A percentile compares a stretch with the other conserved stretches of the same genome.
These are phyloP conservation scores for Quercus ilex DNA, from an alignment of 306 rosid genomes.

Conservation along the genomic window DNA sequence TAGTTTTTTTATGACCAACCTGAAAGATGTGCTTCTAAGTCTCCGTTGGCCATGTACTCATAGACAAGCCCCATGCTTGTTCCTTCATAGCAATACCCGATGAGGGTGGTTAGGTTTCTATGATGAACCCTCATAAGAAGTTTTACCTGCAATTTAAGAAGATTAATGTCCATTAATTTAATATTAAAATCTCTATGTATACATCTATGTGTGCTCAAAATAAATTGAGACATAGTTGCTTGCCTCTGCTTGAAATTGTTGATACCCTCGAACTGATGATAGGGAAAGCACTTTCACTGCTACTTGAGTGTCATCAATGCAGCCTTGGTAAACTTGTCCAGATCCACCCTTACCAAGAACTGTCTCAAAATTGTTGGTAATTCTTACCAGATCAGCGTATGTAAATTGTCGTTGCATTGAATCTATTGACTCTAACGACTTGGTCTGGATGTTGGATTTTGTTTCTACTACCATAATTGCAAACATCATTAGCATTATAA, in stretches of 20 bases:
- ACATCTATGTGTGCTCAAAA: background rate
- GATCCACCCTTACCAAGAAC: constrained; percentile 51
- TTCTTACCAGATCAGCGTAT: constrained; percentile 29
- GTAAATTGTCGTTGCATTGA: constrained; percentile 28
- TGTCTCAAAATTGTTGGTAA: constrained; percentile 46
- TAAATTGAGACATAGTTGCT: background rate
- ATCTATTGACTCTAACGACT: constrained; percentile 9
- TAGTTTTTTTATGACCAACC: constrained; percentile 1
- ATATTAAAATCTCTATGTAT: background rate
- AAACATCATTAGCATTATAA: background rate
- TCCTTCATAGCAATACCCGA: constrained; percentile 36
- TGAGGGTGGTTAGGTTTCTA: constrained; percentile 31
- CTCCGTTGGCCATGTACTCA: constrained; percentile 37
- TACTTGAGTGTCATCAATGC: constrained; percentile 38
- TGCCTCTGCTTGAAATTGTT: constrained; percentile 35
- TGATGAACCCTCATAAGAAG: constrained; percentile 37
- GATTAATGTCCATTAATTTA: background rate
- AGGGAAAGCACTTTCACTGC: constrained; percentile 55
- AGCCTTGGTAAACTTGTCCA: constrained; percentile 47
- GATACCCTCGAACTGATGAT: constrained; percentile 39
- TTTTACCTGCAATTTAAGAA: constrained; percentile 16
- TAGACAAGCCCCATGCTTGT: constrained; percentile 26
- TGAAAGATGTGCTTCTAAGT: constrained; percentile 36
- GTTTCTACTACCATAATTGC: background rate
- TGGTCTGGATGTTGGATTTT: background rate